Conservation (phyloP, 2,329 filamentous ascomycete genomes). For the Stagonosporopsis rhizophila region DNA sequence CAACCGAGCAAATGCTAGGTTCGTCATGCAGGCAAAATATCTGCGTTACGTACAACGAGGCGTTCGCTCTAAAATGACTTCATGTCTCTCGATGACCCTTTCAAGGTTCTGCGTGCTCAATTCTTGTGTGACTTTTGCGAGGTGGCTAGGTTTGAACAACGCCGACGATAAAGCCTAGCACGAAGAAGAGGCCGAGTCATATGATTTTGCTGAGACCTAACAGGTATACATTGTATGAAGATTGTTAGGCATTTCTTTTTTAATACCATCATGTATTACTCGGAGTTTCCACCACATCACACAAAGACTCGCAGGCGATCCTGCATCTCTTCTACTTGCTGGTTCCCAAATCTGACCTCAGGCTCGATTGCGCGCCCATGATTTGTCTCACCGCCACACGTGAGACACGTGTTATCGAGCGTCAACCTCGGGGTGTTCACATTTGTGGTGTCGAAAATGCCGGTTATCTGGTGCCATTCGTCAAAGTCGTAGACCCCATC, state of each 20-base stretch:
- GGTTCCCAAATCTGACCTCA: background rate
- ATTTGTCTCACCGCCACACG: background rate
- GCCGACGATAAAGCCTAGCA: background rate
- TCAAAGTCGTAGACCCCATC: background rate
- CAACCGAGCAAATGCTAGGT: too few species aligned
- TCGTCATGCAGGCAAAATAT: background rate
- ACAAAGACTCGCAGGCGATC: background rate
- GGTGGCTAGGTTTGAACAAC: background rate
- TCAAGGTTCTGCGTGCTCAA: background rate
- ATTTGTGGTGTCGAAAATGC: background rate
- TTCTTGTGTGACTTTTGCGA: background rate
- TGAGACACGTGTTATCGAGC: conserved; percentile 1
- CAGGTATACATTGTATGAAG: too few species aligned
- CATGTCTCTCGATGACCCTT: background rate
- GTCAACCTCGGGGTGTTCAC: conserved; percentile 4
- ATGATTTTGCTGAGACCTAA: background rate
- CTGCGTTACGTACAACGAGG: background rate
- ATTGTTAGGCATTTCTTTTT: too few species aligned
- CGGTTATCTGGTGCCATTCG: background rate
- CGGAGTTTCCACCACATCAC: background rate
- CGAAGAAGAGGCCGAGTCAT: background rate
- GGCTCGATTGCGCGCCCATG: background rate
- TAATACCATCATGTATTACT: background rate
- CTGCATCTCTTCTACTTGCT: background rate
- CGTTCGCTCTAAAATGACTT: background rate